Evolutionary conservation across 1,284 basidiomycete genomes (phyloP).

Genomic region (Xanthoconium separans): DNA sequence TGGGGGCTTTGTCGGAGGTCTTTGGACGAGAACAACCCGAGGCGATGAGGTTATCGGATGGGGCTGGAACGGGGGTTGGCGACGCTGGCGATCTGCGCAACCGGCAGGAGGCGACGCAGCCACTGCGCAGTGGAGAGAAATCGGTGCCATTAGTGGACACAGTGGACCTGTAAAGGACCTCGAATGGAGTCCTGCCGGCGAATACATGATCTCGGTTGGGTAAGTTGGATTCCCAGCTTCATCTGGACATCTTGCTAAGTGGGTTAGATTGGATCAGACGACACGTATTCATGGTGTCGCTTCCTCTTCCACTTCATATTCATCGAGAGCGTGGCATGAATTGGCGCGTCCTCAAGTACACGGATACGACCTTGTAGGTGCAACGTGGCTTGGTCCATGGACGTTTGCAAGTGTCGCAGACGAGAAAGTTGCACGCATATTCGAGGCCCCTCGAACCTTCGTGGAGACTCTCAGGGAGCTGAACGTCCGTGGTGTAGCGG

Average conservation of each 20-base stretch:
- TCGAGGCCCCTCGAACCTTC: slow-evolving; percentile 84
- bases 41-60: slow-evolving; percentile 74
- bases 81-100: slow-evolving; percentile 66
- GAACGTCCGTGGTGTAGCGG: slow-evolving; percentile 45
- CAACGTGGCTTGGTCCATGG: slow-evolving; percentile 71
- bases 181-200: slow-evolving; percentile 81
- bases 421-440: slow-evolving; percentile 89
- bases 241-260: not conserved
- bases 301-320: slow-evolving; percentile 14
- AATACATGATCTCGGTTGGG: slow-evolving; percentile 84
- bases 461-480: slow-evolving; percentile 58
- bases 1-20: slow-evolving; percentile 85
- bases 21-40: slow-evolving; percentile 57
- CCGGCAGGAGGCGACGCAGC: slow-evolving; percentile 17
- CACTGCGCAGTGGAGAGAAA: slow-evolving; percentile 67
- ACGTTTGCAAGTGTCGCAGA: slow-evolving; percentile 87
- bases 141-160: slow-evolving; percentile 81
- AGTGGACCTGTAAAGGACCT: slow-evolving; percentile 74
- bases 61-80: slow-evolving; percentile 92
- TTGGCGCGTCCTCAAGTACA: slow-evolving; percentile 90
- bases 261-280: slow-evolving; percentile 78
- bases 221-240: slow-evolving; percentile 35
- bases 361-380: slow-evolving; percentile 89
- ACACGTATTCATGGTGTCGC: slow-evolving; percentile 77
- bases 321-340: slow-evolving; percentile 70